These are phyloP conservation scores for Physcomitrium patens DNA, from an alignment of 225 moss, liverwort and hornwort species.

Conservation along the genomic window DNA sequence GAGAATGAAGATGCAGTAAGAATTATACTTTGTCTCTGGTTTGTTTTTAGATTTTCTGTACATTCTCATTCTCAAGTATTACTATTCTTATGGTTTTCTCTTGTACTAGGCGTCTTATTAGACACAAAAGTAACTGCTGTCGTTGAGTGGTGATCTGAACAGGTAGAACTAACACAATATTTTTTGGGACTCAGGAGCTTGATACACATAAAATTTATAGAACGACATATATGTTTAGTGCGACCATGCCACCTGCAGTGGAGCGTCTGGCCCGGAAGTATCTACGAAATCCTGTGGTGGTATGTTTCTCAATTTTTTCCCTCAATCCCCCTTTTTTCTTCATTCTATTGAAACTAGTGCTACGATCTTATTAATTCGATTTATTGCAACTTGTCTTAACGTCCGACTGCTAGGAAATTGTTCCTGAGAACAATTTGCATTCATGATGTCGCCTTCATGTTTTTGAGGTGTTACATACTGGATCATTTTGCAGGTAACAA, in stretches of 20 bases:
- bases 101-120: not conserved
- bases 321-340: not conserved
- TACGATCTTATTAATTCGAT: not conserved
- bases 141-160: slow-evolving; percentile 5
- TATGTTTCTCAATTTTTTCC: slow-evolving; percentile 30
- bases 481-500: slow-evolving; percentile 55
- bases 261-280: slow-evolving; percentile 95
- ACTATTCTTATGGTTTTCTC: not conserved
- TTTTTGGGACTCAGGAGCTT: slow-evolving; percentile 68
- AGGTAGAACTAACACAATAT: slow-evolving; percentile 6
- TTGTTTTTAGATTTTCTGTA: slow-evolving; percentile 4
- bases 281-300: slow-evolving; percentile 98
- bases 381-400: not conserved
- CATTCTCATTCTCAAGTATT: slow-evolving; percentile 6
- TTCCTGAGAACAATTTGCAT: not conserved
- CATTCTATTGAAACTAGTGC: slow-evolving; percentile 3
- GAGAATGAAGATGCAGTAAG: slow-evolving; percentile 99
- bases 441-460: not conserved
- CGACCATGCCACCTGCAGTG: slow-evolving; percentile 98
- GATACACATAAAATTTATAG: slow-evolving; percentile 95
- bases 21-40: slow-evolving; percentile 10
- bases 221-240: slow-evolving; percentile 99
- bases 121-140: not conserved
- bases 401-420: slow-evolving; percentile 1
- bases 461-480: slow-evolving; percentile 19